Base-by-base conservation (phyloP, 352 stramenopile species). In the Phytophthora multivora region DNA sequence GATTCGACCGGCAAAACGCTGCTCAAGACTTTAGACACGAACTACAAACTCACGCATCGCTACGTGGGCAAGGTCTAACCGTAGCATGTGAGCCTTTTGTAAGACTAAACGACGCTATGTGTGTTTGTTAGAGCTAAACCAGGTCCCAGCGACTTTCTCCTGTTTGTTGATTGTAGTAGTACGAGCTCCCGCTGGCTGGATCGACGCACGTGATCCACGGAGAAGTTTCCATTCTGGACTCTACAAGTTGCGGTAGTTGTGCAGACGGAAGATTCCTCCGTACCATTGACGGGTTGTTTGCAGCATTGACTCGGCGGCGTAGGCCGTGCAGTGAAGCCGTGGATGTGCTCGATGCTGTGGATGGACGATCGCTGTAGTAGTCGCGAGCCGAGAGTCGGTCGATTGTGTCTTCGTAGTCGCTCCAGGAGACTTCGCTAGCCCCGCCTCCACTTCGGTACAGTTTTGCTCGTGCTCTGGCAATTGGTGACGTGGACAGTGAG, bases 1-100 rank as follows among this genome's bases (percentile, higher is more conserved):
- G 86, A 96, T 57, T 77, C 85, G 12, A 86, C 83, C 2, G 87
- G 85, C 71, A 96, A 94, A 63, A 90, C 85, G 48, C 61, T 96
- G 56, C 83, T 96, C 63, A 94, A 94, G 73, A 84, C 75, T 30
- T 70, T 96, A 51, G 87, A 96, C 61, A 88, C 71, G 12, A 90
- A 69, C 57, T 96, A 92, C 81, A 96, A 94, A 66, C 80, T 92
- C 54, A 91, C 80, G 18, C 77, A 96, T 76, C 83, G 86, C 45
- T 96, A 91, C 66, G 85, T 74, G 13, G 87, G 85, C 69, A 96
- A 96, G 66, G 84, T 96, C 18, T 96, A 90, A 54, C 41, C 31
- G 50, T 54, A 54, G 59, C 47, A 64, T 59, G 51, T 59, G 51
- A 55, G 57, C 39, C 47, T 41, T 51, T 57, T 69, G 53, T 73